These are phyloP conservation scores for Hypoxylon cercidicola DNA, from an alignment of 495 filamentous ascomycete genomes.

Conservation along the genomic window DNA sequence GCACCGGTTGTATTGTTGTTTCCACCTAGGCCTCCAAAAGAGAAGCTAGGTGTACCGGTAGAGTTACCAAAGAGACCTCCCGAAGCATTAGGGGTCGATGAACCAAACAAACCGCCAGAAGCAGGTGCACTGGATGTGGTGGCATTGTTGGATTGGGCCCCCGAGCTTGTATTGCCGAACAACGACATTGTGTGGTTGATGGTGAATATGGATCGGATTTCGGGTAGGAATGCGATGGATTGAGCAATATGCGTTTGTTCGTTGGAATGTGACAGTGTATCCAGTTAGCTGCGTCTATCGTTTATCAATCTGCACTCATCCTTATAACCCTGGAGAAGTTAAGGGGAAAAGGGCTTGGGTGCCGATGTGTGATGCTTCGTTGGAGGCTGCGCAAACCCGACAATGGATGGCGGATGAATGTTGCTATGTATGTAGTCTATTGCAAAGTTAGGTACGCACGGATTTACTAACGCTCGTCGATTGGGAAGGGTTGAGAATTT, in stretches of 20 bases:
- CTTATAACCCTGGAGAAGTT: conserved; percentile 18
- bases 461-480: background rate
- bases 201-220: background rate
- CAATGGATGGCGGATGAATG: conserved; percentile 8
- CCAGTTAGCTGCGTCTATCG: conserved; percentile 10
- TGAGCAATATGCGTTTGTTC: conserved; percentile 9
- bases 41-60: conserved; percentile 50
- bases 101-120: conserved; percentile 52
- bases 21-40: conserved; percentile 50
- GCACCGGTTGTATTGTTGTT: conserved; percentile 22
- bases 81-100: conserved; percentile 30
- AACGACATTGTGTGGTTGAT: conserved; percentile 38
- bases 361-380: conserved; percentile 17
- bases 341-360: conserved; percentile 23
- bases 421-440: too few species aligned
- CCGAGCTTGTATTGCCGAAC: conserved; percentile 49
- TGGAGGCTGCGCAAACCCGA: conserved; percentile 20
- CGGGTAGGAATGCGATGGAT: conserved; percentile 26
- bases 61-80: conserved; percentile 37
- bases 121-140: conserved; percentile 55
- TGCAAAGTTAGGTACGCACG: background rate
- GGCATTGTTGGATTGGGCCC: conserved; percentile 49
- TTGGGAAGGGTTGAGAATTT: background rate
- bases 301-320: conserved; percentile 28
- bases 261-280: conserved; percentile 34